Base-by-base conservation (phyloP, 192 early-diverging fungal genomes). In the Endogone sp. region DNA sequence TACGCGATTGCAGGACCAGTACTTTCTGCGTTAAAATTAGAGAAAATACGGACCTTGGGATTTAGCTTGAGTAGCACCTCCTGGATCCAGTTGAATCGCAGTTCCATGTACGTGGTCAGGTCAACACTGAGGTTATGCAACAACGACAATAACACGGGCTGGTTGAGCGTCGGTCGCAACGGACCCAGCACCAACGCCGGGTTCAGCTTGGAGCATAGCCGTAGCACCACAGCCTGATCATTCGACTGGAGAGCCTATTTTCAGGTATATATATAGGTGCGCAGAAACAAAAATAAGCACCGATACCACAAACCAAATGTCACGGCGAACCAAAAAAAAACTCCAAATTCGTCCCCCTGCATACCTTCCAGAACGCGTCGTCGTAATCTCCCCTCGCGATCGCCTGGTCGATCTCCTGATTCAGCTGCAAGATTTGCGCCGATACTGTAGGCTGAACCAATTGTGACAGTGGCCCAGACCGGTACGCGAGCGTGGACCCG, bases 121-220 rank as follows among this genome's bases (percentile, higher is more conserved):
- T 75, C 75, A 13, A 75, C 70, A 6, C 77, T 71, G 9, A 82
- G 67, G 26, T 82, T 72, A 44, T 80, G 81, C 21, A 79, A 60
- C 28, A 82, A 63, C 0, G 81, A 79, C 30, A 82, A 56, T 13
- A 82, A 59, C 4, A 82, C 81, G 22, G 78, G 78, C 62, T 82
- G 81, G 28, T 74, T 77, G 13, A 82, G 27, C 21, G 57, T 63
- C 1, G 72, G 29, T 6, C 1, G 37, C 25, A 70, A 72, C 0
- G 70, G 29, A 10, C 62, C 59, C 58, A 82, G 79, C 6, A 82
- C 75, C 8, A 62, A 62, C 25, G 70, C 61, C 2, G 78, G 81
- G 2, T 67, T 75, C 0, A 79, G 66, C 55, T 77, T 82, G 56
- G 54, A 73, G 30, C 78, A 80, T 27, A 80, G 64, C 11, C 76